phyloP scores from a whole-genome alignment of 345 rosid species.

The rapeseed (Brassica napus) region DNA sequence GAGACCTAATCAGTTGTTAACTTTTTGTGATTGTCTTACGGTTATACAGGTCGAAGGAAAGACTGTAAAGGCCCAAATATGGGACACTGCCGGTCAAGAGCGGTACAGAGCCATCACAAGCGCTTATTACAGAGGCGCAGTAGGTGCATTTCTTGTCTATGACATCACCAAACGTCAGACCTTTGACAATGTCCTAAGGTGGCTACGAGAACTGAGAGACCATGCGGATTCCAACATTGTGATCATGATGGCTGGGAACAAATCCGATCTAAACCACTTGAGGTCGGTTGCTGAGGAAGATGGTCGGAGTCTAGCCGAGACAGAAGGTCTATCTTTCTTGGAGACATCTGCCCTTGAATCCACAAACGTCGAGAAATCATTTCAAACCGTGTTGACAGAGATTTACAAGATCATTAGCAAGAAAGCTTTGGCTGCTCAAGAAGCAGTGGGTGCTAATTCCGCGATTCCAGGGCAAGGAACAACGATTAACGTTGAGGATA shows the following conservation, averaged over 20 bases:
- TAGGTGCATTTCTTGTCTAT: constrained; percentile 74
- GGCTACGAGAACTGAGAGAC: constrained; percentile 74
- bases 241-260: constrained; percentile 52
- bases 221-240: constrained; percentile 77
- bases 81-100: constrained; percentile 91
- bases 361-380: constrained; percentile 66
- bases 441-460: constrained; percentile 48
- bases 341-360: constrained; percentile 78
- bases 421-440: constrained; percentile 70
- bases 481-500: constrained; percentile 58
- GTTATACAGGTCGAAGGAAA: constrained; percentile 68
- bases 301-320: constrained; percentile 61
- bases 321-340: constrained; percentile 68
- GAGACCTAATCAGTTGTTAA: neutral
- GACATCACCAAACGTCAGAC: constrained; percentile 79
- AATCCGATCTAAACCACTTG: constrained; percentile 62
- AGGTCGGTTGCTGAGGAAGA: constrained; percentile 65
- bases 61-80: constrained; percentile 76
- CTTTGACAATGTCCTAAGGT: constrained; percentile 61
- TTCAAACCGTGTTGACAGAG: constrained; percentile 63
- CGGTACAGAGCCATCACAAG: constrained; percentile 73
- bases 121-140: constrained; percentile 78
- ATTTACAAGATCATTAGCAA: constrained; percentile 70
- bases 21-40: constrained; percentile 2
- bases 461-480: constrained; percentile 63